A percentile compares a stretch with the other conserved stretches of the same genome.
These are phyloP conservation scores for Annona cherimola DNA, from an alignment of 164 flowering plant species.

Conservation along the genomic window DNA sequence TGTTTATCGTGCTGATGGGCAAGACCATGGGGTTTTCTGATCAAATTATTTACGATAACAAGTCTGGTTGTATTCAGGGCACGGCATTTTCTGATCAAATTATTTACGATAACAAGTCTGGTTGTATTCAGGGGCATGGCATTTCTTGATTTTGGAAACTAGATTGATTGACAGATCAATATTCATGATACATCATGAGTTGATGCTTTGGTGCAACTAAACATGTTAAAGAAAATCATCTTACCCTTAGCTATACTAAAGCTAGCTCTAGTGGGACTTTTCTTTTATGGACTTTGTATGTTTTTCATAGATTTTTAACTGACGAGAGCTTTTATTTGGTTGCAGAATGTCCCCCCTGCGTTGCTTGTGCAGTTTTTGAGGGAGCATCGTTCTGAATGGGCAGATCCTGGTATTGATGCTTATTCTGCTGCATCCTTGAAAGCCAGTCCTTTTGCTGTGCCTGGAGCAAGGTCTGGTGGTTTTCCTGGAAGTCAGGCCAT, in stretches of 20 bases:
- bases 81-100: too few relatives aligned
- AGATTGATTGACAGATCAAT: too few relatives aligned
- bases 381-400: slow-evolving; percentile 93
- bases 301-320: background rate
- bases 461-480: slow-evolving; percentile 53
- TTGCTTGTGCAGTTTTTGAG: slow-evolving; percentile 71
- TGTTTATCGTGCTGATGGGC: too few relatives aligned
- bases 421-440: slow-evolving; percentile 66
- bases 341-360: slow-evolving; percentile 80
- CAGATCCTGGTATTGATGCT: slow-evolving; percentile 68
- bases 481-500: slow-evolving; percentile 63
- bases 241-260: background rate
- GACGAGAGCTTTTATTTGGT: background rate
- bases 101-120: too few relatives aligned
- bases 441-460: slow-evolving; percentile 52
- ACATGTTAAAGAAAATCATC: background rate
- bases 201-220: too few relatives aligned
- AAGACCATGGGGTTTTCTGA: too few relatives aligned
- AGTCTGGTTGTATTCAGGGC: too few relatives aligned
- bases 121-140: too few relatives aligned
- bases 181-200: too few relatives aligned
- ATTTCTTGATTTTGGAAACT: too few relatives aligned
- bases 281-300: background rate
- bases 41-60: too few relatives aligned
- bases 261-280: background rate